A percentile compares a stretch with the other conserved stretches of the same genome.
phyloP scores from a whole-genome alignment of 2,329 filamentous ascomycete genomes.

The Alternaria infectoria region DNA sequence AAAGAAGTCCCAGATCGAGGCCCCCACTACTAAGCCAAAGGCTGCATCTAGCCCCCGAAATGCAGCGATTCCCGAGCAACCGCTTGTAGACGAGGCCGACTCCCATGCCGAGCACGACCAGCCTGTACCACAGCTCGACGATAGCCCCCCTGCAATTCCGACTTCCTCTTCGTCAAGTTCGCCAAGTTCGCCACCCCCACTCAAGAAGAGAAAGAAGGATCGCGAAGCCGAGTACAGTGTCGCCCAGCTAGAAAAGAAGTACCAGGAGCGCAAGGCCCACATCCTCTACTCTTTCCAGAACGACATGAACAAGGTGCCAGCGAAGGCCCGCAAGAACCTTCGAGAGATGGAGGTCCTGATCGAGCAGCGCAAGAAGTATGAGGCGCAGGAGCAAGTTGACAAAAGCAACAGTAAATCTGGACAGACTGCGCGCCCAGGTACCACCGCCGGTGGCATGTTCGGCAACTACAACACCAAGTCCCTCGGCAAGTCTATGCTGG shows the following conservation, averaged over 20 bases:
- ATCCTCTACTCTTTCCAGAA: neutral
- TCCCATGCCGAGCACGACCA: neutral
- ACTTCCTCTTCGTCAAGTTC: neutral
- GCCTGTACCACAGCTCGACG: neutral
- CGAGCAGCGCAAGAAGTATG: neutral
- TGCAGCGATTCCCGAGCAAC: neutral
- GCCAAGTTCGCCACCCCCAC: neutral
- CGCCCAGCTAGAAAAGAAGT: neutral
- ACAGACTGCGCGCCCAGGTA: neutral
- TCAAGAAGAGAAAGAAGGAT: neutral
- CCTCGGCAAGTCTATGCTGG: conserved; percentile 24
- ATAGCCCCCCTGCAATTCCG: neutral
- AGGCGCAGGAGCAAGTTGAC: neutral
- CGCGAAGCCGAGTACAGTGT: neutral
- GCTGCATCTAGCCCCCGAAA: neutral
- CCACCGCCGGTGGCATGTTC: neutral
- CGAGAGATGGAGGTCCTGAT: neutral
- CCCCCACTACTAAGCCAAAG: neutral
- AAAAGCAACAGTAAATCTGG: neutral
- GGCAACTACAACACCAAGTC: conserved; percentile 1
- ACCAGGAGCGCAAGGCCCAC: neutral
- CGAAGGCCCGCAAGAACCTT: neutral
- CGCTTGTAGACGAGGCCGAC: neutral
- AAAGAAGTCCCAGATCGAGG: neutral
- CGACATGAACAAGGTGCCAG: neutral